Evolutionary conservation across 2,329 filamentous ascomycete species (phyloP).

Genomic region (Macrophomina pseudophaseolina): DNA sequence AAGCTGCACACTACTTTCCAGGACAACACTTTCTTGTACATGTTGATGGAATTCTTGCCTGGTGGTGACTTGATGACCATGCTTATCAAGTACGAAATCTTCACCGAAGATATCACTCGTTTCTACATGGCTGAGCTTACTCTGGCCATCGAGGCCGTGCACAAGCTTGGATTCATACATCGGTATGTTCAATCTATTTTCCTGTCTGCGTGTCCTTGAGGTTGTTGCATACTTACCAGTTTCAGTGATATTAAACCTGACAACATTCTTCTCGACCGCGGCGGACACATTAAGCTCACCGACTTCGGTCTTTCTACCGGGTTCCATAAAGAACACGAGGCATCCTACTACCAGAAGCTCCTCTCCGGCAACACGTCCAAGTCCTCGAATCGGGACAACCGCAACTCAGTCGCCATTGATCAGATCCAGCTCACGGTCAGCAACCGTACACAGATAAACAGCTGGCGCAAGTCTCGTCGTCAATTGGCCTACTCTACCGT

Average conservation of each 20-base stretch:
- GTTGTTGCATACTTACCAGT: constrained; percentile 34
- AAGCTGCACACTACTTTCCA: constrained; percentile 99
- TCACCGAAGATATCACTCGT: constrained; percentile 96
- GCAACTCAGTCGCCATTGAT: constrained; percentile 93
- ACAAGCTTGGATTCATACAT: constrained; percentile 97
- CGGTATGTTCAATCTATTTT: constrained; percentile 65
- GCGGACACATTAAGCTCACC: constrained; percentile 96
- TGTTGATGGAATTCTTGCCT: constrained; percentile 99
- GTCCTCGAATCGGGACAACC: constrained; percentile 63
- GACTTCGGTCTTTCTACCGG: constrained; percentile 98
- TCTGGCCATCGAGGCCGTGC: constrained; percentile 96
- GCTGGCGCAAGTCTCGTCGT: constrained; percentile 94
- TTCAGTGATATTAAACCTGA: constrained; percentile 96
- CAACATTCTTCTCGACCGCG: constrained; percentile 94
- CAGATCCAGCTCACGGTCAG: constrained; percentile 98
- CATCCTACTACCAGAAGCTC: constrained; percentile 97
- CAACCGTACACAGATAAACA: constrained; percentile 97
- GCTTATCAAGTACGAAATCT: constrained; percentile 99
- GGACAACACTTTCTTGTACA: constrained; percentile 93
- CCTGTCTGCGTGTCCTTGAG: too few species aligned
- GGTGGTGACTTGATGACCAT: constrained; percentile 99
- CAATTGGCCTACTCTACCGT: constrained; percentile 98
- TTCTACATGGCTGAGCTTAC: constrained; percentile 99
- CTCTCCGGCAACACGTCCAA: constrained; percentile 67
- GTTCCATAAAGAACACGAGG: constrained; percentile 97